Percentiles rank a stretch among this genome's conserved stretches.
Conservation (phyloP, 768 basidiomycete genomes). For the Hygrophoropsis aurantiaca region DNA sequence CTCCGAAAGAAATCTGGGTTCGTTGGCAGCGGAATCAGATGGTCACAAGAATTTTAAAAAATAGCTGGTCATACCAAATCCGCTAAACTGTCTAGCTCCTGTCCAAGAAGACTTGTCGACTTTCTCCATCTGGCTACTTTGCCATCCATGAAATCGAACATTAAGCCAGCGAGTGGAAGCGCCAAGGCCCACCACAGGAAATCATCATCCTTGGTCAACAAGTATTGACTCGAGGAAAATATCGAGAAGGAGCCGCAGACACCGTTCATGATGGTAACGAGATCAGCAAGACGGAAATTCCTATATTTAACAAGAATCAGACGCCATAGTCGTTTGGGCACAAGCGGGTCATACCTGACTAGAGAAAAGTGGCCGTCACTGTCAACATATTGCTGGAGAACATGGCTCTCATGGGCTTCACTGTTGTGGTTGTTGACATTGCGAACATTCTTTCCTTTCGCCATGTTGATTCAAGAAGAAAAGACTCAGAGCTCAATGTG, state of each 20-base stretch:
- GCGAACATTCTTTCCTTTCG: constrained; percentile 27
- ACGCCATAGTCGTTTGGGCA: too few relatives aligned
- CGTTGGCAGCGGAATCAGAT: constrained; percentile 4
- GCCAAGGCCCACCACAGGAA: constrained; percentile 85
- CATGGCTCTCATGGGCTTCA: constrained; percentile 24
- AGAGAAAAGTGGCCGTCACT: constrained; percentile 96
- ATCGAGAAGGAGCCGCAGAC: constrained; percentile 96
- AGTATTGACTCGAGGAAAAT: constrained; percentile 89
- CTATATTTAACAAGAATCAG: constrained; percentile 49
- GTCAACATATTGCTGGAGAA: constrained; percentile 80
- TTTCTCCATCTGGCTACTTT: constrained; percentile 98
- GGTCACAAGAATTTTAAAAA: constrained; percentile 2
- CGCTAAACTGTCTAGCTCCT: constrained; percentile 95
- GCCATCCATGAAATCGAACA: constrained; percentile 98
- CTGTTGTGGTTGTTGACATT: constrained; percentile 16
- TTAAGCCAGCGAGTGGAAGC: constrained; percentile 88
- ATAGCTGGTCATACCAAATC: constrained; percentile 72
- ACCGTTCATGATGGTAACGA: constrained; percentile 98
- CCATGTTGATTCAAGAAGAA: constrained; percentile 16
- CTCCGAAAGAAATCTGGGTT: constrained; percentile 91
- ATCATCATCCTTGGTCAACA: constrained; percentile 73
- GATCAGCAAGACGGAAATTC: constrained; percentile 96
- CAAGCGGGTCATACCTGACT: constrained; percentile 73
- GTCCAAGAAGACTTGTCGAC: constrained; percentile 92
- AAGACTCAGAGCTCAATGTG: constrained; percentile 16